Percentiles rank a stretch among this genome's conserved stretches.
These are phyloP conservation scores for Ogataea sp. DNA, from an alignment of 805 yeast species.

Conservation along the genomic window DNA sequence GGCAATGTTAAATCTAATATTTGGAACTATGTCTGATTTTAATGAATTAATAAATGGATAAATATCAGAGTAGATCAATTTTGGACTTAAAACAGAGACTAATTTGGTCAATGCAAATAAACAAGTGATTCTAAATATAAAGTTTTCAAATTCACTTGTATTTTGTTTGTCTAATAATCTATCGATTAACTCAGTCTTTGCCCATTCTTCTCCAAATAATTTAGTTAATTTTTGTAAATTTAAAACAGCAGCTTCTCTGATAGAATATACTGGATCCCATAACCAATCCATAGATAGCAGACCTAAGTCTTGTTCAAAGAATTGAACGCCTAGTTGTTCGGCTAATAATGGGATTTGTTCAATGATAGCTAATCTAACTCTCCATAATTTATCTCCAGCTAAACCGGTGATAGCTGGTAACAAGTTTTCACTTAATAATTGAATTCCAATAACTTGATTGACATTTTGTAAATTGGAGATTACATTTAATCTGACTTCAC, in stretches of 20 bases:
- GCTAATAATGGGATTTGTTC: conserved; percentile 94
- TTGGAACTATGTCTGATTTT: conserved; percentile 80
- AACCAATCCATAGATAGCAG: conserved; percentile 94
- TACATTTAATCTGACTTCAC: conserved; percentile 91
- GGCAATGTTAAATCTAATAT: conserved; percentile 92
- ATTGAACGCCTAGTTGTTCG: conserved; percentile 85
- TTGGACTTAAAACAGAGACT: conserved; percentile 58
- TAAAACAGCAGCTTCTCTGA: conserved; percentile 90
- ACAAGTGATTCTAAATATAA: conserved; percentile 87
- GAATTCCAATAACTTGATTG: conserved; percentile 91
- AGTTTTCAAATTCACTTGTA: conserved; percentile 43
- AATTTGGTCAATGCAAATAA: conserved; percentile 80
- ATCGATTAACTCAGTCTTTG: conserved; percentile 72
- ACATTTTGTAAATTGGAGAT: conserved; percentile 88
- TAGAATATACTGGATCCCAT: conserved; percentile 96
- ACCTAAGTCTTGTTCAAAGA: conserved; percentile 87
- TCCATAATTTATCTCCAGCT: conserved; percentile 96
- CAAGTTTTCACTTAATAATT: conserved; percentile 73
- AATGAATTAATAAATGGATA: conserved; percentile 74
- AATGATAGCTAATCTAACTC: conserved; percentile 93
- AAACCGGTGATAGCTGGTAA: conserved; percentile 94
- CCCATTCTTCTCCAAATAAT: conserved; percentile 93
- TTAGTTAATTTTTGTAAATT: conserved; percentile 73
- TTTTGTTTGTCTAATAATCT: conserved; percentile 49
- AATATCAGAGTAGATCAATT: conserved; percentile 53